Evolutionary conservation across 1,284 basidiomycete genomes (phyloP).

Genomic region (Cutaneotrichosporon spelunceum): DNA sequence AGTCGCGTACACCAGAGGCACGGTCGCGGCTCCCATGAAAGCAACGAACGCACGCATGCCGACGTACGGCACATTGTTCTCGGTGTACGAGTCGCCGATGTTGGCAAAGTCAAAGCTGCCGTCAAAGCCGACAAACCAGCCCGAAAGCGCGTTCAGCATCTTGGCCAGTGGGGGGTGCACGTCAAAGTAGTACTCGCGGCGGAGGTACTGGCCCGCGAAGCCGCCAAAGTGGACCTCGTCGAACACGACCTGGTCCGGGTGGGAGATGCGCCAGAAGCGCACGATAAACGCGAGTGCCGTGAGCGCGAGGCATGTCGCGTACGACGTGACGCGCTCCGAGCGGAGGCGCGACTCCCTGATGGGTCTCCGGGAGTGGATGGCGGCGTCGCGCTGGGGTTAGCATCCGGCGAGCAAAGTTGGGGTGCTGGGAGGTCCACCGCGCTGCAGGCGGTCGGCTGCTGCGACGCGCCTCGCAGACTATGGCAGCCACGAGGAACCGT

Average conservation of each 20-base stretch:
- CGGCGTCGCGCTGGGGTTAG: slow-evolving; percentile 7
- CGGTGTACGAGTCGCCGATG: slow-evolving; percentile 84
- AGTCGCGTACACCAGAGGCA: slow-evolving; percentile 88
- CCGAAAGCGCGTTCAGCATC: slow-evolving; percentile 83
- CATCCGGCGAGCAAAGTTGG: not conserved
- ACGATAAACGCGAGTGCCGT: slow-evolving; percentile 72
- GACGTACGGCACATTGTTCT: slow-evolving; percentile 77
- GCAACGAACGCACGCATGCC: slow-evolving; percentile 90
- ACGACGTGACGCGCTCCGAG: slow-evolving; percentile 38
- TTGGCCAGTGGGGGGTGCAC: slow-evolving; percentile 97
- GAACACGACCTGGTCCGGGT: slow-evolving; percentile 92
- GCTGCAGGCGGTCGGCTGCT: no score
- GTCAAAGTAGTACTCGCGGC: slow-evolving; percentile 95
- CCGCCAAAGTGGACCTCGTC: slow-evolving; percentile 93
- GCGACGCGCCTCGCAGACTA: not conserved
- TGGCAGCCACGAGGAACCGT: not conserved
- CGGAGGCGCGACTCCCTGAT: slow-evolving; percentile 19
- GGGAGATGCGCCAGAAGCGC: slow-evolving; percentile 89
- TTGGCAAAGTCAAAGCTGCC: slow-evolving; percentile 90
- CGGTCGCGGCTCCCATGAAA: slow-evolving; percentile 79
- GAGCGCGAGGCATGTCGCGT: slow-evolving; percentile 50
- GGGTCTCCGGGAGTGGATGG: slow-evolving; percentile 13
- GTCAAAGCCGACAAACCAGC: slow-evolving; percentile 95
- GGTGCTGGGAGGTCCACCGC: no score
- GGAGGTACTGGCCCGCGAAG: slow-evolving; percentile 88